Percentiles rank a stretch among this genome's conserved stretches.
These are phyloP conservation scores for Cyclaneusma minus DNA, from an alignment of 2,329 filamentous ascomycete species.

Conservation along the genomic window DNA sequence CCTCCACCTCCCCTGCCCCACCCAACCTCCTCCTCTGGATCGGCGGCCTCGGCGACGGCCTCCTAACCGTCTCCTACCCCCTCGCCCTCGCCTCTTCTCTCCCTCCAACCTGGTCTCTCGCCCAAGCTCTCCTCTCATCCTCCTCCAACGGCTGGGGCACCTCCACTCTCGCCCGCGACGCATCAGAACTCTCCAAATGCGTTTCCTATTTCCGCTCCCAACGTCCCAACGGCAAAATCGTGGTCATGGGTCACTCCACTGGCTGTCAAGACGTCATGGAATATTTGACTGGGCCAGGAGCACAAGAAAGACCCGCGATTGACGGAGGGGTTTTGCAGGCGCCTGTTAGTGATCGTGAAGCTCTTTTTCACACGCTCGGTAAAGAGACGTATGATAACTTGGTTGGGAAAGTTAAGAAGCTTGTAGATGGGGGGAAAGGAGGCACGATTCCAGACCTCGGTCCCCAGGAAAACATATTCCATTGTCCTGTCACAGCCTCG, in stretches of 20 bases:
- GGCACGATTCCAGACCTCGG: too few species aligned
- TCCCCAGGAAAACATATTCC: constrained; percentile 26
- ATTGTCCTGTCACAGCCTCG: constrained; percentile 34
- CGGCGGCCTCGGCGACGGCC: constrained; percentile 36
- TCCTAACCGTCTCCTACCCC: constrained; percentile 32
- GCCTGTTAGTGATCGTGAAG: constrained; percentile 47
- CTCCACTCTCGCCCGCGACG: constrained; percentile 29
- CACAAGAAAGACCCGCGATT: constrained; percentile 24
- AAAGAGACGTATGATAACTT: constrained; percentile 18
- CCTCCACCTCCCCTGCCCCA: constrained; percentile 5
- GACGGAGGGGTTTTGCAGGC: constrained; percentile 53
- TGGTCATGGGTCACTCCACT: constrained; percentile 55
- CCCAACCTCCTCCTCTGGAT: constrained; percentile 35
- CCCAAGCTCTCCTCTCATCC: constrained; percentile 29
- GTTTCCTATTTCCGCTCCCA: constrained; percentile 29
- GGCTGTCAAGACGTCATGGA: constrained; percentile 55
- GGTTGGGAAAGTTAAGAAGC: constrained; percentile 22
- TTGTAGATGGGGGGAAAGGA: constrained; percentile 25
- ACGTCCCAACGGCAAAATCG: constrained; percentile 32
- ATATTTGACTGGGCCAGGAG: constrained; percentile 30
- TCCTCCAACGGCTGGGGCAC: constrained; percentile 24
- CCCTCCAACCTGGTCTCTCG: constrained; percentile 26
- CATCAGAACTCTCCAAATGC: constrained; percentile 29
- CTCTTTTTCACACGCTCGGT: constrained; percentile 23
- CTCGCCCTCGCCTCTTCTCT: constrained; percentile 19